Evolutionary conservation across 306 rosid genomes (phyloP).

Genomic region (Citrullus colocynthis): DNA sequence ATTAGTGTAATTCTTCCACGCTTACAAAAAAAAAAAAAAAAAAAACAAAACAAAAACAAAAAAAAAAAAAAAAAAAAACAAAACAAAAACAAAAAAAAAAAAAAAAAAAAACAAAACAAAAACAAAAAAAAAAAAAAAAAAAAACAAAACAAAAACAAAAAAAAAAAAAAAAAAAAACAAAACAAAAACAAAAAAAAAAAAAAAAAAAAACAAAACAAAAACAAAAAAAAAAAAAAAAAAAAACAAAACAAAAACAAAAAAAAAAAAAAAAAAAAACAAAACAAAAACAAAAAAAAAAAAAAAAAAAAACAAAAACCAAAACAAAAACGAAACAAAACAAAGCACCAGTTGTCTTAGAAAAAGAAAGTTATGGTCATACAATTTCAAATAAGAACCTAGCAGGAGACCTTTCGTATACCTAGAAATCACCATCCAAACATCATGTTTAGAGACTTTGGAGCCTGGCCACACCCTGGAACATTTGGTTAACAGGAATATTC

Average conservation of each 20-base stretch:
- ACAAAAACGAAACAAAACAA: neutral
- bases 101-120: neutral
- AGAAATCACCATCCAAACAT: constrained; percentile 2
- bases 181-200: too few species aligned
- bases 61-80: neutral
- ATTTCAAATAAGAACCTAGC: neutral
- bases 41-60: neutral
- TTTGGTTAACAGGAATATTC: neutral
- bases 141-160: neutral
- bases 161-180: neutral
- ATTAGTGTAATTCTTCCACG: neutral
- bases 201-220: neutral
- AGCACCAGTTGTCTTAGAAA: neutral
- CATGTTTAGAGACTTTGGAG: neutral
- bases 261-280: too few species aligned
- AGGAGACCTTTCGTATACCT: neutral
- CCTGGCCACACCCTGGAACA: neutral
- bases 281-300: neutral
- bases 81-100: neutral
- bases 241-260: neutral
- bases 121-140: too few species aligned
- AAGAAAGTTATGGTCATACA: neutral
- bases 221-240: neutral
- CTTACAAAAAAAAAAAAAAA: neutral
- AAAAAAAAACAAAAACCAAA: neutral